phyloP scores from a whole-genome alignment of 352 stramenopile species.

The Blastocystis sp. region DNA sequence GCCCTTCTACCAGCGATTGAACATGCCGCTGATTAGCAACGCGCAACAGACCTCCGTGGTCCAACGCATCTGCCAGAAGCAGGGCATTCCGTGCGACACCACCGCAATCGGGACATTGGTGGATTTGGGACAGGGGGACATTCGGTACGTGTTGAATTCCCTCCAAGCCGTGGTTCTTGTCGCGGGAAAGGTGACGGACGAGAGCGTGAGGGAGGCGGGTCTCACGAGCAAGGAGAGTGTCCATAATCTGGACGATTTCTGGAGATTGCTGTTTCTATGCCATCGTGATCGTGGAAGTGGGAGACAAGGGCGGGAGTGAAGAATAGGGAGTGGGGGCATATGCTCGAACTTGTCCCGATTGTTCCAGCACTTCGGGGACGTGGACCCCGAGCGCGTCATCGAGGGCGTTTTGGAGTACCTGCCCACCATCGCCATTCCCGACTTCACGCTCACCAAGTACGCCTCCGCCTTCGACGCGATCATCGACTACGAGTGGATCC shows the following conservation, averaged over 20 bases:
- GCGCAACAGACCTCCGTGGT: slow-evolving; percentile 26
- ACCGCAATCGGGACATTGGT: not conserved
- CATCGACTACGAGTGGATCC: slow-evolving; percentile 23
- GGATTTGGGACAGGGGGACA: slow-evolving; percentile 28
- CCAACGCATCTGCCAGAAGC: slow-evolving; percentile 9
- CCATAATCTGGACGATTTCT: slow-evolving; percentile 17
- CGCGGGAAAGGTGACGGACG: not conserved
- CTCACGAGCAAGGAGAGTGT: not conserved
- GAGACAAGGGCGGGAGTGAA: not conserved
- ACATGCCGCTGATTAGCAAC: slow-evolving; percentile 4
- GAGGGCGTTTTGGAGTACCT: slow-evolving; percentile 34
- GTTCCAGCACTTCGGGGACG: slow-evolving; percentile 14
- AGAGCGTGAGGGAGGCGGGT: not conserved
- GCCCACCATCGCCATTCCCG: slow-evolving; percentile 19
- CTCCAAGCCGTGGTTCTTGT: slow-evolving; percentile 14
- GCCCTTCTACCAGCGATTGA: slow-evolving; percentile 18
- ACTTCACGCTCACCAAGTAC: slow-evolving; percentile 13
- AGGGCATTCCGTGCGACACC: slow-evolving; percentile 19
- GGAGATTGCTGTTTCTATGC: slow-evolving; percentile 30
- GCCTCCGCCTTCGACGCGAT: not conserved
- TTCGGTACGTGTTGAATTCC: slow-evolving; percentile 15
- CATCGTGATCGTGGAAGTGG: not conserved
- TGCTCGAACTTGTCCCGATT: not conserved
- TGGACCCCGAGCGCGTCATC: not conserved
- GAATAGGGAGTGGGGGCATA: not conserved